Percentiles rank a stretch among this genome's conserved stretches.
phyloP scores from a whole-genome alignment of 805 yeast genomes.

The Nakazawaea ambrosiae region DNA sequence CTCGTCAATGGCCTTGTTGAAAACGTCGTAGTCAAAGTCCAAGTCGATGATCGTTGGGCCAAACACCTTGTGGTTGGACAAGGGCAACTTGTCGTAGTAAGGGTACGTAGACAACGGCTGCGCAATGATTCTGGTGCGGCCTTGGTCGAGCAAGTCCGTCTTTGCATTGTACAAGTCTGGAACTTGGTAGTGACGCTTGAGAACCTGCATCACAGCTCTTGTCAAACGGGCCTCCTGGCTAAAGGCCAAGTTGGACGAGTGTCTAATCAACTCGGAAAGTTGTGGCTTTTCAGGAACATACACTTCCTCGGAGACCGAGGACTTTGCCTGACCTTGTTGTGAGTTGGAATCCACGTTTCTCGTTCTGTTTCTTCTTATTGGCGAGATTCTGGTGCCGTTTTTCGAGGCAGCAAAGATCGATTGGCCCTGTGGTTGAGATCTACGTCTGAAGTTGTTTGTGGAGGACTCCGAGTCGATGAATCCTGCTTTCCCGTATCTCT shows the following conservation, averaged over 20 bases:
- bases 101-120: constrained; percentile 7
- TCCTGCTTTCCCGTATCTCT: neutral
- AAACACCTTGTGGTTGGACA: neutral
- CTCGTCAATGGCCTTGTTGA: constrained; percentile 7
- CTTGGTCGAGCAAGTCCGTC: constrained; percentile 1
- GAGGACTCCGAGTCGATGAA: constrained; percentile 2
- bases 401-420: constrained; percentile 2
- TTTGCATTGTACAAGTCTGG: constrained; percentile 7
- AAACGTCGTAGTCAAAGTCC: constrained; percentile 9
- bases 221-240: constrained; percentile 8
- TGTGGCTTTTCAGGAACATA: constrained; percentile 5
- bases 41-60: constrained; percentile 8
- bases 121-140: neutral
- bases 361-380: neutral
- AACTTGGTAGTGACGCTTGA: constrained; percentile 4
- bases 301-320: neutral
- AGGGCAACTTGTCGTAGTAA: constrained; percentile 2
- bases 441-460: neutral
- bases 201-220: constrained; percentile 6
- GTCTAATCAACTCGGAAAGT: constrained; percentile 7
- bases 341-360: neutral
- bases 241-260: constrained; percentile 8
- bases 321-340: neutral
- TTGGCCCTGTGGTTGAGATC: neutral
- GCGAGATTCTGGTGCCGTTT: constrained; percentile 1